Percentiles rank a stretch among this genome's conserved stretches.
phyloP scores from a whole-genome alignment of 2,329 filamentous ascomycete genomes.

The Alternaria sp. region DNA sequence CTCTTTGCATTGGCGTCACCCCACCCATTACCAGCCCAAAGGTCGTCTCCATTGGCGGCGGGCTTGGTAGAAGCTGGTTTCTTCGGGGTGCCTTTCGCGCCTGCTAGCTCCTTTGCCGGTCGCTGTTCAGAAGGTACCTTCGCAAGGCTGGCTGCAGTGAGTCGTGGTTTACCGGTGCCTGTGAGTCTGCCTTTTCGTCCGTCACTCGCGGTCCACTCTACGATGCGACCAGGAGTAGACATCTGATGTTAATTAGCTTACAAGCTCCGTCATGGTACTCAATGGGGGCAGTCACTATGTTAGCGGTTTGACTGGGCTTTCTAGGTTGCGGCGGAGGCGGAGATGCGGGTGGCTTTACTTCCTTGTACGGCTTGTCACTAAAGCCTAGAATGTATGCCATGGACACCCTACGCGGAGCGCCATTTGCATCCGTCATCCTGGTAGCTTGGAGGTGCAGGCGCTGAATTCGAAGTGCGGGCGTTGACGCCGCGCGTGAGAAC shows the following conservation, averaged over 20 bases:
- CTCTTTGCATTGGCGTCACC: neutral
- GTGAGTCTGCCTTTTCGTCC: conserved; percentile 39
- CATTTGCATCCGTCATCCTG: conserved; percentile 22
- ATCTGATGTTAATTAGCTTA: conserved; percentile 19
- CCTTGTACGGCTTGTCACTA: conserved; percentile 40
- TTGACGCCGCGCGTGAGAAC: neutral
- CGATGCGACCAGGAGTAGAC: conserved; percentile 28
- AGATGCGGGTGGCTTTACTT: conserved; percentile 16
- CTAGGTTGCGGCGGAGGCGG: conserved; percentile 6
- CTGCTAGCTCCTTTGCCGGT: neutral
- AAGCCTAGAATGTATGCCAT: conserved; percentile 39
- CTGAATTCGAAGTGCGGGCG: neutral
- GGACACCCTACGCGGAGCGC: conserved; percentile 26
- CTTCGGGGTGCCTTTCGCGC: neutral
- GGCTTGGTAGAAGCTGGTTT: neutral
- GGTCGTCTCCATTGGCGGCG: neutral
- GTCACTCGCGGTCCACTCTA: conserved; percentile 45
- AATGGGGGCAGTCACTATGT: conserved; percentile 16
- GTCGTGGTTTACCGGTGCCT: conserved; percentile 20
- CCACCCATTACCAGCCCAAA: neutral
- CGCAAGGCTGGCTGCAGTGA: conserved; percentile 19
- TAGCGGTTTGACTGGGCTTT: conserved; percentile 11
- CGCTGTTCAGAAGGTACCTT: conserved; percentile 17
- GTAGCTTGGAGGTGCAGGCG: neutral
- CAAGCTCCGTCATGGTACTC: accelerated